Percentiles rank a stretch among this genome's conserved stretches.
Evolutionary conservation across 805 yeast species (phyloP).

Genomic region (Candida sanyiensis): DNA sequence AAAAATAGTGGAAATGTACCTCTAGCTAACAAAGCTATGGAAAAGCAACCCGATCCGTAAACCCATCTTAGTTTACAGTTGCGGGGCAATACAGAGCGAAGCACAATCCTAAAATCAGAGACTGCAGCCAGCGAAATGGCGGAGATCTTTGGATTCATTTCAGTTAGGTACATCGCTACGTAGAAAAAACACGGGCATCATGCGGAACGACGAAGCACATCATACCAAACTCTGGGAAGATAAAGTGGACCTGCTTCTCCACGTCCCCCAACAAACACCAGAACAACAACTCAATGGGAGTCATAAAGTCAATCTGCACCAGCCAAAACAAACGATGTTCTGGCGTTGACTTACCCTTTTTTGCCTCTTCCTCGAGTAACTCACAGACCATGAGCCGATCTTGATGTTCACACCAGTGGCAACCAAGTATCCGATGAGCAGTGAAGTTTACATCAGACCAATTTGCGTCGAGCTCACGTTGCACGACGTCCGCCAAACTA

Average conservation of each 20-base stretch:
- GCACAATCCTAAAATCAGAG: conserved; percentile 56
- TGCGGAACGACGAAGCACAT: conserved; percentile 51
- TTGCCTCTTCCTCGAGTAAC: conserved; percentile 27
- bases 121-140: conserved; percentile 67
- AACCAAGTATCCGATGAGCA: conserved; percentile 47
- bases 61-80: conserved; percentile 49
- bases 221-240: conserved; percentile 58
- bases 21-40: conserved; percentile 50
- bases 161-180: conserved; percentile 60
- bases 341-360: conserved; percentile 52
- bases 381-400: conserved; percentile 32
- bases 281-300: conserved; percentile 54
- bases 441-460: conserved; percentile 54
- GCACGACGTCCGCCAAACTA: conserved; percentile 41
- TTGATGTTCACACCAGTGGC: conserved; percentile 47
- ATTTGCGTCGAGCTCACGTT: conserved; percentile 41
- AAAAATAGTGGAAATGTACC: conserved; percentile 59
- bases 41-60: conserved; percentile 69
- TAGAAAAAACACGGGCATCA: conserved; percentile 59
- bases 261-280: conserved; percentile 77
- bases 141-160: conserved; percentile 59
- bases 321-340: conserved; percentile 52
- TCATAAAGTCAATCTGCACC: conserved; percentile 41
- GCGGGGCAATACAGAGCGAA: conserved; percentile 61
- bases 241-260: conserved; percentile 48